Evolutionary conservation across 768 basidiomycete genomes (phyloP).

Genomic region (Amanita jacksonii): DNA sequence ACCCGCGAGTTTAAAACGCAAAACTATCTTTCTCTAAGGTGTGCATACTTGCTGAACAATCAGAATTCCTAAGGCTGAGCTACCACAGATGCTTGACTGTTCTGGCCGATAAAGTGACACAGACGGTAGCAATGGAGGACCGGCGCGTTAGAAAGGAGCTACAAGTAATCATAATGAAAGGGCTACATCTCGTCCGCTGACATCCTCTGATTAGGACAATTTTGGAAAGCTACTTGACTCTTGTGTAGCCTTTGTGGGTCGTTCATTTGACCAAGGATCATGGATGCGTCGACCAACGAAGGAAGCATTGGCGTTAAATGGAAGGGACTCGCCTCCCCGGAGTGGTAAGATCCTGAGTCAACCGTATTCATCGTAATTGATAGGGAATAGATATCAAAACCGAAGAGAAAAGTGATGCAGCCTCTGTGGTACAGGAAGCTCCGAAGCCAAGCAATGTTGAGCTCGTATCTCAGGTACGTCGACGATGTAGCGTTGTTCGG

Average conservation of each 20-base stretch:
- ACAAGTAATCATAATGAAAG: constrained; percentile 38
- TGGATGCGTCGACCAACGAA: constrained; percentile 70
- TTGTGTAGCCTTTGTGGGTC: constrained; percentile 63
- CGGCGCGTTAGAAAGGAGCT: constrained; percentile 79
- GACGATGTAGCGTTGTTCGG: neutral
- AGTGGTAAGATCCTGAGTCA: constrained; percentile 38
- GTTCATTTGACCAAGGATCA: constrained; percentile 63
- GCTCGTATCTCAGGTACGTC: constrained; percentile 1
- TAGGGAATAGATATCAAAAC: constrained; percentile 27
- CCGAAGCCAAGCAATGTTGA: constrained; percentile 30
- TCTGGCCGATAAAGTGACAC: constrained; percentile 73
- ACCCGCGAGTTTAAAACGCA: constrained; percentile 63
- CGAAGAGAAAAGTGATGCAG: constrained; percentile 20
- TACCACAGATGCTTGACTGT: constrained; percentile 58
- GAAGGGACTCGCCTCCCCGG: constrained; percentile 63
- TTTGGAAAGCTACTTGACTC: constrained; percentile 81
- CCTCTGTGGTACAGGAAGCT: constrained; percentile 15
- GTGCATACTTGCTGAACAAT: constrained; percentile 10
- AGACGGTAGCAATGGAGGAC: constrained; percentile 90
- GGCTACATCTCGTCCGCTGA: neutral
- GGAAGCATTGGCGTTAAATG: constrained; percentile 52
- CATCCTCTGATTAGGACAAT: constrained; percentile 44
- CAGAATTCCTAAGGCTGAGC: neutral
- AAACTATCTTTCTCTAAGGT: constrained; percentile 69
- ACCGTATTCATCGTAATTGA: no score